Percentiles rank a stretch among this genome's conserved stretches.
Conservation (phyloP, 2,329 filamentous ascomycete species). For the Cercospora nicotianae region DNA sequence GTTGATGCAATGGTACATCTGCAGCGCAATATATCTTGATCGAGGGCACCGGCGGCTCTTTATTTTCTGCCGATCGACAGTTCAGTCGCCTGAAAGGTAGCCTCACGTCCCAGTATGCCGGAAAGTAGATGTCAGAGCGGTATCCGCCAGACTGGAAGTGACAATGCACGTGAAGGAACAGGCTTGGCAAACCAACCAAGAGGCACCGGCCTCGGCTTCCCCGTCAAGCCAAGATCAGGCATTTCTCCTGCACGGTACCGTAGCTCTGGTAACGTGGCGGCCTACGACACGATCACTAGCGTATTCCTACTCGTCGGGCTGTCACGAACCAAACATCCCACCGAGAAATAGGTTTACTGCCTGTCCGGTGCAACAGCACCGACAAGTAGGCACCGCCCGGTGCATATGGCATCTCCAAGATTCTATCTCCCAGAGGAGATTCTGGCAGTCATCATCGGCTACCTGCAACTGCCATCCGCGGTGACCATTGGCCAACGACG, state of each 20-base stretch:
- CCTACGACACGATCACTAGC: not conserved
- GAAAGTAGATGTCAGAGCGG: not conserved
- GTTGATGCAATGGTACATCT: not conserved
- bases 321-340: not conserved
- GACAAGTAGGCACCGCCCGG: not conserved
- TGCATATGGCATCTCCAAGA: constrained; percentile 8
- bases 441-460: constrained; percentile 4
- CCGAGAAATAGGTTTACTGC: not conserved
- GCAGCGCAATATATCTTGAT: not conserved
- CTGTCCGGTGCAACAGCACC: not conserved
- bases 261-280: not conserved
- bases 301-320: not conserved
- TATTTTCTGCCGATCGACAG: too few species aligned
- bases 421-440: constrained; percentile 21
- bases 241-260: not conserved
- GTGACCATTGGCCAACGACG: constrained; percentile 12
- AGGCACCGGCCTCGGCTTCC: not conserved
- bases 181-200: not conserved
- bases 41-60: not conserved
- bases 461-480: constrained; percentile 11
- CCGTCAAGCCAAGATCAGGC: not conserved
- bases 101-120: too few species aligned
- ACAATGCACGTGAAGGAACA: not conserved
- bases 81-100: too few species aligned
- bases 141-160: not conserved